Evolutionary conservation across 352 stramenopile species (phyloP).

Genomic region (Pythium pyrilobum): DNA sequence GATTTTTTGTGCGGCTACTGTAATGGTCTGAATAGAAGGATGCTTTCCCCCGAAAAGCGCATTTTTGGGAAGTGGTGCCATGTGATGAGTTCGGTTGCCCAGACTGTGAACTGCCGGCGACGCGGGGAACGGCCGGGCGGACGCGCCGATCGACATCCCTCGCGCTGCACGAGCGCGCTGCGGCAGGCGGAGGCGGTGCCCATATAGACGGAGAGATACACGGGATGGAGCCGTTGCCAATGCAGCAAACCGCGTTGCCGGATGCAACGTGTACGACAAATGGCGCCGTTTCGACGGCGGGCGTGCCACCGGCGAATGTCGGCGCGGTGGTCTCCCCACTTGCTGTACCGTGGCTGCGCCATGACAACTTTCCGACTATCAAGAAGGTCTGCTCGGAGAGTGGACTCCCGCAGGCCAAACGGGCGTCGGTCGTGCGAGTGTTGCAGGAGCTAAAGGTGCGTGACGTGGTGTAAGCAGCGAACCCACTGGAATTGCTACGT

Average conservation of each 20-base stretch:
- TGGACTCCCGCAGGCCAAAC: slow-evolving; percentile 42
- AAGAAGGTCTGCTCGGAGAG: slow-evolving; percentile 46
- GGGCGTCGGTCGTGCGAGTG: slow-evolving; percentile 43
- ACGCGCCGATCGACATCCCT: not conserved
- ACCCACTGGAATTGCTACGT: not conserved
- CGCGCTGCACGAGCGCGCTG: not conserved
- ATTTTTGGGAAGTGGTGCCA: not conserved
- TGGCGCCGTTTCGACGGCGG: not conserved
- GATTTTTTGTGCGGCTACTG: not conserved
- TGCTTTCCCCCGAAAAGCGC: not conserved
- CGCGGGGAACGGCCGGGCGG: not conserved
- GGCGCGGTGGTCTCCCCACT: slow-evolving; percentile 27
- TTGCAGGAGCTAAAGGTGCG: slow-evolving; percentile 63
- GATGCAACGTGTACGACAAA: not conserved
- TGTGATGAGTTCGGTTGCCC: not conserved
- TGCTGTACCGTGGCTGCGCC: slow-evolving; percentile 51
- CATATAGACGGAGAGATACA: not conserved
- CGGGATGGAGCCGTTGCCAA: slow-evolving; percentile 4
- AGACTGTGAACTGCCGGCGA: not conserved
- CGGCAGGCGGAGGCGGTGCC: not conserved
- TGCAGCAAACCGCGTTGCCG: not conserved
- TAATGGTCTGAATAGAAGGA: not conserved
- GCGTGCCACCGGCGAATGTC: not conserved
- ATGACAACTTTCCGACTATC: slow-evolving; percentile 54
- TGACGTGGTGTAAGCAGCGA: not conserved